Evolutionary conservation across 2,329 filamentous ascomycete genomes (phyloP).

Genomic region (Monosporascus cannonballus): DNA sequence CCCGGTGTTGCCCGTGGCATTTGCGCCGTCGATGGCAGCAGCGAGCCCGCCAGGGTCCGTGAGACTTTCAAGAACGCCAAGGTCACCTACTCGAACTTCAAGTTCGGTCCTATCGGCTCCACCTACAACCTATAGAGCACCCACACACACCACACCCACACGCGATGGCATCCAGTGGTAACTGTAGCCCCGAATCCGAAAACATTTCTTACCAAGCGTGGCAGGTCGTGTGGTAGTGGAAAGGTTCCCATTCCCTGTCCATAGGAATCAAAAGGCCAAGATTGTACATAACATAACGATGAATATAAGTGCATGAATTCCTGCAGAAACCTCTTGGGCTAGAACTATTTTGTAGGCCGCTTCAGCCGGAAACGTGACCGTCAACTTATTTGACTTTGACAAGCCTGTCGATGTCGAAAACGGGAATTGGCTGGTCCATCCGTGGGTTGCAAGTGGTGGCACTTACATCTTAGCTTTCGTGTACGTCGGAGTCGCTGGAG

Average conservation of each 20-base stretch:
- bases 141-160: neutral
- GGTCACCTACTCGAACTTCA: constrained; percentile 42
- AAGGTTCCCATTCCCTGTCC: neutral
- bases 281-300: neutral
- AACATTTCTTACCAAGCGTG: too few species aligned
- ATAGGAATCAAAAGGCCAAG: neutral
- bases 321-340: too few species aligned
- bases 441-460: too few species aligned
- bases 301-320: neutral
- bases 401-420: neutral
- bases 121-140: constrained; percentile 22
- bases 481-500: too few species aligned
- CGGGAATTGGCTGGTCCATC: too few species aligned
- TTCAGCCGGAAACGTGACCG: too few species aligned
- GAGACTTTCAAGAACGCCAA: constrained; percentile 28
- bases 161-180: neutral
- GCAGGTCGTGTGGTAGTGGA: too few species aligned
- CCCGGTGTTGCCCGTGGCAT: constrained; percentile 40
- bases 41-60: constrained; percentile 36
- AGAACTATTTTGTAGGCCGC: too few species aligned
- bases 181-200: too few species aligned
- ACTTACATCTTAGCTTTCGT: too few species aligned
- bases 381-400: neutral
- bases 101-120: constrained; percentile 38
- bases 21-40: constrained; percentile 37